Evolutionary conservation across 768 basidiomycete genomes (phyloP), one percentile per base, ranked within the genome.

Genomic region (Boletus huronensis): DNA sequence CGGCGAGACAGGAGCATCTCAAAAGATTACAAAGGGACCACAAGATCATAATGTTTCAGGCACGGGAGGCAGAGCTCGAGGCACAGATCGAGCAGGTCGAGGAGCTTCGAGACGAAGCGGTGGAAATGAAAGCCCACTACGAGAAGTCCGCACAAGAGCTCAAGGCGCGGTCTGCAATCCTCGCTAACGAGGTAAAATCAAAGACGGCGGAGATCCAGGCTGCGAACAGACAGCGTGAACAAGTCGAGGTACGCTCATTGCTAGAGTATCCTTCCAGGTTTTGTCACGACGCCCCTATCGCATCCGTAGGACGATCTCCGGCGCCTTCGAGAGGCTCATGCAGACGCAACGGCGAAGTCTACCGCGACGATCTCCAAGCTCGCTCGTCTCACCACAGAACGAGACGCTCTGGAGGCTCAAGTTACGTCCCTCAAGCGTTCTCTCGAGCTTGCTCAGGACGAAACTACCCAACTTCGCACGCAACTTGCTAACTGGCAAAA

Each of bases 401-500:
- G 83, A 35, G 84, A 89, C 26, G 79, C 79, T 34, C 73, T 82
- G 19, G 75, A 80, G 42, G 73, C 79, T 21, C 76, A 76, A 46
- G 74, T 77, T 38, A 70, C 74, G 0, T 84, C 85, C 29, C 75
- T 88, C 35, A 77, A 85, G 54, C 77, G 76, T 42, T 64, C 74
- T 32, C 79, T 83, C 50, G 79, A 81, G 39, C 85, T 88, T 38
- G 75, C 82, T 23, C 79, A 82, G 55, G 79, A 82, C 6, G 76
- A 77, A 10, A 79, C 78, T 45, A 69, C 70, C 5, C 79, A 85
- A 39, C 72, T 89, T 35, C 77, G 79, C 47, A 77, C 79, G 16
- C 88, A 91, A 60, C 71, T 90, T 9, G 79, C 80, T 39, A 82
- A 84, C 62, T 89, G 86, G 87, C 77, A 87, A 62, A 77, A 68